A percentile compares a stretch with the other conserved stretches of the same genome.
These are phyloP conservation scores for Corylus avellana DNA, from an alignment of 306 rosid species.

Conservation along the genomic window DNA sequence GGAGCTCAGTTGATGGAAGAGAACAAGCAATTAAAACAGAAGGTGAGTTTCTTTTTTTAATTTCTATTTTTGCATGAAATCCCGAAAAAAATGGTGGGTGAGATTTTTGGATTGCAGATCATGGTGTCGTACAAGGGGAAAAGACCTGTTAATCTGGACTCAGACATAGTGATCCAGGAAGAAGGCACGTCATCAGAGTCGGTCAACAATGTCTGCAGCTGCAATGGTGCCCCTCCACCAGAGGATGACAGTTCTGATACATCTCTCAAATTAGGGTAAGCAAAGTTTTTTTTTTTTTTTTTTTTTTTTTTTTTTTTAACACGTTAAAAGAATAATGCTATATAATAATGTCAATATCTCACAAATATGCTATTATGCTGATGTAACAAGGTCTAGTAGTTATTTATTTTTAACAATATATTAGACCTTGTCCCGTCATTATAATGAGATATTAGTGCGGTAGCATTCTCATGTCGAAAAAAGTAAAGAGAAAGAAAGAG, in stretches of 20 bases:
- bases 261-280: conserved; percentile 39
- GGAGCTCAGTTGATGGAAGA: conserved; percentile 22
- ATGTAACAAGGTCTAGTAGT: too few relatives aligned
- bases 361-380: too few relatives aligned
- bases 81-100: neutral
- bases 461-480: too few relatives aligned
- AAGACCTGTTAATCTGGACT: neutral
- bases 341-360: too few relatives aligned
- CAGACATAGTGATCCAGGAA: conserved; percentile 22
- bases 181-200: conserved; percentile 40
- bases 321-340: neutral
- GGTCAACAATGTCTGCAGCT: conserved; percentile 30
- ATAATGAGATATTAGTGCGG: too few relatives aligned
- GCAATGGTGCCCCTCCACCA: conserved; percentile 22
- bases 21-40: conserved; percentile 31
- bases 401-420: too few relatives aligned
- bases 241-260: conserved; percentile 39
- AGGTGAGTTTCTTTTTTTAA: conserved; percentile 11
- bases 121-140: conserved; percentile 21
- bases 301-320: neutral
- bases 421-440: too few relatives aligned
- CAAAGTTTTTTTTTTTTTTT: neutral
- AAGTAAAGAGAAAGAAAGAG: too few relatives aligned
- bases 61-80: neutral
- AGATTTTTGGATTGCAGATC: conserved; percentile 25